Evolutionary conservation across 345 rosid species (phyloP), one percentile per base, ranked within the genome.

Genomic region (Boechera stricta): DNA sequence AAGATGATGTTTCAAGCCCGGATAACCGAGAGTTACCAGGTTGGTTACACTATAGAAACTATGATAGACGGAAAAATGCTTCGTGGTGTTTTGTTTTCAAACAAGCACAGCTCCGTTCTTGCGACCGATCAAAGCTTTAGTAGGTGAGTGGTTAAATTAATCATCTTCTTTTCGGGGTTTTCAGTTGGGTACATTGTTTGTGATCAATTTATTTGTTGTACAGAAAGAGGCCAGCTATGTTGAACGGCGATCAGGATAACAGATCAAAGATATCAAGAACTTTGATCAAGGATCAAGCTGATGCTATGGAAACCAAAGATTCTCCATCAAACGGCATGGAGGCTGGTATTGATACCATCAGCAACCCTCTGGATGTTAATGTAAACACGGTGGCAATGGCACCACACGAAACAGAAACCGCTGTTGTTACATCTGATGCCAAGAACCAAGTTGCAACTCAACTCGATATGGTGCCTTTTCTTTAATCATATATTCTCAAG

Each of bases 11-110:
- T 96, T 85, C 90, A 91, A 64, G 97, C 99, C 35, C 88, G 76
- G 74, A 85, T 96, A 80, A 87, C 90, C 3, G 89, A 93, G 86
- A 86, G 84, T 75, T 86, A 84, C 64, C 85, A 87, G 31, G 85
- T 83, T 83, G 95, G 98, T 61, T 91, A 85, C 85, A 86, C 89
- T 51, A 84, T 96, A 53, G 96, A 96, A 82, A 93, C 99, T 52
- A 72, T 82, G 67, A 88, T 96, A 72, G 92, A 87, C 67, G 99
- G 99, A 70, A 93, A 87, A 84, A 83, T 88, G 80, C 86, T 96
- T 28, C 92, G 90, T 61, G 97, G 98, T 65, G 82, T 96, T 75
- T 56, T 96, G 77, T 89, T 96, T 83, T 75, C 92, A 58, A 88
- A 85, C 87, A 93, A 87, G 71, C 87, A 86, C 38, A 77, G 56